Percentiles rank a stretch among this genome's conserved stretches.
These are phyloP conservation scores for Blumeriella jaapii DNA, from an alignment of 2,329 filamentous ascomycete genomes.

Conservation along the genomic window DNA sequence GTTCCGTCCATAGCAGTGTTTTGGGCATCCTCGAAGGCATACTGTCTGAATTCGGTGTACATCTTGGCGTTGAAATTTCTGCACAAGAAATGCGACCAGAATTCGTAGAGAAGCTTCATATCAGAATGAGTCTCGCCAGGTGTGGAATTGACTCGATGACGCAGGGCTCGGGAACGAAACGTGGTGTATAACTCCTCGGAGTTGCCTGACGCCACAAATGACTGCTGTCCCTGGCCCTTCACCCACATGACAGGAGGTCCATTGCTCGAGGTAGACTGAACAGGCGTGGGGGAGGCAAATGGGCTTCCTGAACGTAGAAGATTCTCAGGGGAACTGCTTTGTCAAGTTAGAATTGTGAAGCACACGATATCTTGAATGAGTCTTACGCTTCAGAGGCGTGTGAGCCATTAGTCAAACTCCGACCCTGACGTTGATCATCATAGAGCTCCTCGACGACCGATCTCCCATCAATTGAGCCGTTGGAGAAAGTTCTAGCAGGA, in stretches of 20 bases:
- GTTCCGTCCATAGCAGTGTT: conserved; percentile 44
- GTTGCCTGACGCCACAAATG: conserved; percentile 27
- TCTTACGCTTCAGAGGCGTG: conserved; percentile 30
- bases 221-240: conserved; percentile 26
- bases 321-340: conserved; percentile 20
- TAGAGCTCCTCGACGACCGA: conserved; percentile 37
- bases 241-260: conserved; percentile 29
- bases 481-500: conserved; percentile 39
- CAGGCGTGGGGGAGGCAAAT: conserved; percentile 17
- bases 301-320: conserved; percentile 21
- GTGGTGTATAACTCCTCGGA: conserved; percentile 27
- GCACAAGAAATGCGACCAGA: conserved; percentile 64
- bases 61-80: conserved; percentile 64
- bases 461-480: conserved; percentile 42
- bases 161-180: conserved; percentile 31
- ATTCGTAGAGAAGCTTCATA: conserved; percentile 59
- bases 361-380: neutral
- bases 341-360: conserved; percentile 5
- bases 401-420: conserved; percentile 27
- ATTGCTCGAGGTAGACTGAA: conserved; percentile 15
- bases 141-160: conserved; percentile 28
- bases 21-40: conserved; percentile 53
- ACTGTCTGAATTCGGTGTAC: conserved; percentile 62
- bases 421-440: conserved; percentile 30
- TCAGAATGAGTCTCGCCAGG: conserved; percentile 36